Evolutionary conservation across 164 flowering plant species (phyloP).

Genomic region (Vitis amurensis): DNA sequence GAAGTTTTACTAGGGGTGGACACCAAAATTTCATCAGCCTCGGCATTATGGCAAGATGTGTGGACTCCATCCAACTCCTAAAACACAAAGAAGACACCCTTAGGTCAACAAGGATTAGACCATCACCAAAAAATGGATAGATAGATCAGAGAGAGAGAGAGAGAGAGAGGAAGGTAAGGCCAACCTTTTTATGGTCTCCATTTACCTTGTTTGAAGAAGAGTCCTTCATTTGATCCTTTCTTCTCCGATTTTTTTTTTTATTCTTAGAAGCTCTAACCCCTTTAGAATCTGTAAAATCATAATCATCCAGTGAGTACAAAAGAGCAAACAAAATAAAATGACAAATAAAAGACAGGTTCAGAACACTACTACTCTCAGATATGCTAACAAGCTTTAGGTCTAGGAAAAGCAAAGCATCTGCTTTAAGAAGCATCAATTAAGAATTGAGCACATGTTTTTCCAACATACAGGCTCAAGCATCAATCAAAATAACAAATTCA

Average conservation of each 20-base stretch:
- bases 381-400: too few relatives aligned
- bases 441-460: too few relatives aligned
- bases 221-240: conserved; percentile 67
- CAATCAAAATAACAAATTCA: too few relatives aligned
- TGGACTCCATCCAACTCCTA: conserved; percentile 41
- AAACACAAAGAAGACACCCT: conserved; percentile 4
- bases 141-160: background rate
- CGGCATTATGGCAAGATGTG: conserved; percentile 24
- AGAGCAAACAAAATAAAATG: background rate
- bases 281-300: conserved; percentile 51
- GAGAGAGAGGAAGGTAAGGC: background rate
- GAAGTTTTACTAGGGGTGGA: conserved; percentile 31
- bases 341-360: background rate
- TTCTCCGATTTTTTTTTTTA: conserved; percentile 79
- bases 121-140: background rate
- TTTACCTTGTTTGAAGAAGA: conserved; percentile 29
- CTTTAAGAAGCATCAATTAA: too few relatives aligned
- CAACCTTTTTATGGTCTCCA: conserved; percentile 35
- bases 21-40: conserved; percentile 13
- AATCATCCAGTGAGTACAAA: background rate
- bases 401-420: too few relatives aligned
- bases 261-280: conserved; percentile 50
- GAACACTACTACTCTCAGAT: too few relatives aligned
- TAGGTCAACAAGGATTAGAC: background rate
- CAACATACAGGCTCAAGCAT: too few relatives aligned